Evolutionary conservation across 331 rosid genomes (phyloP).

Genomic region (Acacia concinna): DNA sequence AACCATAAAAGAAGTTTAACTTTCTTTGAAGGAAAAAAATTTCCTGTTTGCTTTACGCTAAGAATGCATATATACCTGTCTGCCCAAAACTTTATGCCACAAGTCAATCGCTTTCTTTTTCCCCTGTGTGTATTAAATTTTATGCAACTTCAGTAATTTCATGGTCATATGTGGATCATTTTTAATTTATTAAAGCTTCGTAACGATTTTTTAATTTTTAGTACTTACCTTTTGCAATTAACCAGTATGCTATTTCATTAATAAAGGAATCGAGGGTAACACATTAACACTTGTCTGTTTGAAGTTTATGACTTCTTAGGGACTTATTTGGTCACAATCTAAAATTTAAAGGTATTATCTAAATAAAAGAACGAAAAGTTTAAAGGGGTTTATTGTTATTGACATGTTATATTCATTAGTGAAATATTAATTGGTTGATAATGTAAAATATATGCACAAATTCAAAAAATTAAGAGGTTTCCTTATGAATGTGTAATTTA

Average conservation of each 20-base stretch:
- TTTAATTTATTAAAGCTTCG: neutral
- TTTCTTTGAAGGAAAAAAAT: neutral
- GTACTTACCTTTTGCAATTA: neutral
- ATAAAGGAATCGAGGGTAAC: neutral
- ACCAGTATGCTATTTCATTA: neutral
- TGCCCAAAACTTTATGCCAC: neutral
- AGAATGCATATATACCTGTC: neutral
- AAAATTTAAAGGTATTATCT: neutral
- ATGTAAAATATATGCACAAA: neutral
- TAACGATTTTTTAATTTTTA: too few species aligned
- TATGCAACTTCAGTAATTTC: neutral
- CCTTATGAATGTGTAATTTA: too few species aligned
- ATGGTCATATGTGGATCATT: neutral
- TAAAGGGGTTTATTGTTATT: neutral
- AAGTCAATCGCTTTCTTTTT: neutral
- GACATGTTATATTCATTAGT: too few species aligned
- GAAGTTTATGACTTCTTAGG: neutral
- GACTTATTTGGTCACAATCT: neutral
- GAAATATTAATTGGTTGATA: too few species aligned
- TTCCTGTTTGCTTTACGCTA: neutral
- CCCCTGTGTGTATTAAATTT: neutral
- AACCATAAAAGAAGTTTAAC: neutral
- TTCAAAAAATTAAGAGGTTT: too few species aligned
- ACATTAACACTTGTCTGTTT: neutral
- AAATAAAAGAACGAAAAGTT: too few species aligned